Percentiles rank a stretch among this genome's conserved stretches.
phyloP scores from a whole-genome alignment of 2,329 filamentous ascomycete species.

The Epichloe scottii region DNA sequence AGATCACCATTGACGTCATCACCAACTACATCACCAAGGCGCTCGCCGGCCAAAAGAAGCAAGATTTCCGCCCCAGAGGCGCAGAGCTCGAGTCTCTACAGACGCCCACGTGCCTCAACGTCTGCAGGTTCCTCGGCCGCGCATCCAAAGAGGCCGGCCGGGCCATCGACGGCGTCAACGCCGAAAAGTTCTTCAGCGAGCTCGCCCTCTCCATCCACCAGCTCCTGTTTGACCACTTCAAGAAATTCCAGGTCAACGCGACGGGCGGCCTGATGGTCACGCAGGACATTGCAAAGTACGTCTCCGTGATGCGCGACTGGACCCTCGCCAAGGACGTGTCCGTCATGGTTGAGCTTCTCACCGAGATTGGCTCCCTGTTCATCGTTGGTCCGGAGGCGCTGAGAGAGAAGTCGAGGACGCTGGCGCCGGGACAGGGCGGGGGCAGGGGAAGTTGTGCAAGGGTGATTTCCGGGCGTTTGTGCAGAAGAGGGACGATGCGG shows the following conservation, averaged over 20 bases:
- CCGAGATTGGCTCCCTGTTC: conserved; percentile 90
- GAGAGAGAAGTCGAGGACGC: conserved; percentile 53
- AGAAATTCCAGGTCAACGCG: conserved; percentile 84
- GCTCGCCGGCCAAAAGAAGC: conserved; percentile 68
- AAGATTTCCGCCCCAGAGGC: conserved; percentile 81
- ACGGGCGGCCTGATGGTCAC: conserved; percentile 90
- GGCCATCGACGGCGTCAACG: conserved; percentile 72
- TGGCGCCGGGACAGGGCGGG: conserved; percentile 30
- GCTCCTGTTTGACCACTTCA: conserved; percentile 83
- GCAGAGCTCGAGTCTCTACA: conserved; percentile 69
- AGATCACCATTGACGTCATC: conserved; percentile 50
- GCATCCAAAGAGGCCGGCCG: conserved; percentile 50
- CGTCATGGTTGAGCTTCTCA: conserved; percentile 67
- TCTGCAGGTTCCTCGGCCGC: conserved; percentile 67
- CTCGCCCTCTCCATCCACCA: conserved; percentile 66
- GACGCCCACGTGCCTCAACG: conserved; percentile 70
- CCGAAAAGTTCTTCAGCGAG: conserved; percentile 71
- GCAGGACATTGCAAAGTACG: conserved; percentile 92
- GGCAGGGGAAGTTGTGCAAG: conserved; percentile 47
- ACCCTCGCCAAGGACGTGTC: conserved; percentile 56
- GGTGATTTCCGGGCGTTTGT: conserved; percentile 75
- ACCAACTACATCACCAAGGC: conserved; percentile 65
- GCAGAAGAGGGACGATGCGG: conserved; percentile 70
- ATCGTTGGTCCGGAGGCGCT: conserved; percentile 78
- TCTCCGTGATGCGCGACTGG: conserved; percentile 75